These are phyloP conservation scores for Allium fistulosum DNA, from an alignment of 106 monocot genomes.

Conservation along the genomic window DNA sequence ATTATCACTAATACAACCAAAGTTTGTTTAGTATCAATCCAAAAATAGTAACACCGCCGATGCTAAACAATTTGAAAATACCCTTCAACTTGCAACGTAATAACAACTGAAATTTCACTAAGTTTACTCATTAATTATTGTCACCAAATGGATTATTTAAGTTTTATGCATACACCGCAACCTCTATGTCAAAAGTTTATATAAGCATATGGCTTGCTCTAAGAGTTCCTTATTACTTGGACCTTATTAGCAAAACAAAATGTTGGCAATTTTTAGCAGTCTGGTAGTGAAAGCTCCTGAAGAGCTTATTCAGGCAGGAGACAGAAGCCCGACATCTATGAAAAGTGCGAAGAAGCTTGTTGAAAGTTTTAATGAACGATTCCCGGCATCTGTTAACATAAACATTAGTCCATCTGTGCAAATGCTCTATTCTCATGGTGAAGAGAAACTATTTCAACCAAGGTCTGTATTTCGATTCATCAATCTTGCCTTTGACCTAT, in stretches of 20 bases:
- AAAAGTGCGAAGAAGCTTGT: constrained; percentile 2
- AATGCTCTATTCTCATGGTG: constrained; percentile 10
- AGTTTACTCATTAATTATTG: background rate
- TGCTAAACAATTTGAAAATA: background rate
- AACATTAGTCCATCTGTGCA: constrained; percentile 1
- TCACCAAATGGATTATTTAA: too few relatives aligned
- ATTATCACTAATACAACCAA: background rate
- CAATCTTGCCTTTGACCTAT: background rate
- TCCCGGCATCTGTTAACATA: background rate
- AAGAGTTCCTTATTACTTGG: background rate
- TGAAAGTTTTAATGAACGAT: background rate
- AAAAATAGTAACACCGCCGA: background rate
- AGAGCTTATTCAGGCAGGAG: constrained; percentile 21
- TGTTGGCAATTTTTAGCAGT: constrained; percentile 14
- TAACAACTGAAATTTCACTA: background rate
- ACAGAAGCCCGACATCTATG: constrained; percentile 15
- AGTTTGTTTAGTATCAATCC: constrained; percentile 6
- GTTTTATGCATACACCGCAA: too few relatives aligned
- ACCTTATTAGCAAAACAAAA: background rate
- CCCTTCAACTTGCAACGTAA: background rate
- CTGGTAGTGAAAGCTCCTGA: constrained; percentile 11
- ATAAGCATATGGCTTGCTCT: constrained; percentile 3
- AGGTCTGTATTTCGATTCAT: constrained; percentile 4
- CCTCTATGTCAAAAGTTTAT: background rate
- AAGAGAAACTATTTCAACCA: constrained; percentile 3